Evolutionary conservation across 192 early-diverging fungal species (phyloP), one percentile per base, ranked within the genome.

Genomic region (Lobosporangium transversale): DNA sequence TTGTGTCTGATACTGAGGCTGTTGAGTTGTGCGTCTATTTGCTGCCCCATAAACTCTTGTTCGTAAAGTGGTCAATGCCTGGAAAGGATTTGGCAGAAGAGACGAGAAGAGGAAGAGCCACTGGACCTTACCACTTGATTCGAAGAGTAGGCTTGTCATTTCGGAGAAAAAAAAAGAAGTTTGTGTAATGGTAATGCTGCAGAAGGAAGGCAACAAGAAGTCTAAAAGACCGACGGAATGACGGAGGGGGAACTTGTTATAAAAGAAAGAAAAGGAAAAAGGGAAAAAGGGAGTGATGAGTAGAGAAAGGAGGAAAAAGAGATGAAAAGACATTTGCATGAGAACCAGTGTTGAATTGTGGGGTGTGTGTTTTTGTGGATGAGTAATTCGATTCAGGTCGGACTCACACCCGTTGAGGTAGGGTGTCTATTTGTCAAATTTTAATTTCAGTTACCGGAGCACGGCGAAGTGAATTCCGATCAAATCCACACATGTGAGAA

Each of bases 1-100:
- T n/a, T n/a, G n/a, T n/a, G n/a, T n/a, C 52, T 54, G 5, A 10
- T 51, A 12, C 35, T 51, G 29, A 6, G 18, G 31, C 20, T 21
- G 35, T 48, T 43, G 62, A 43, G 21, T 27, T 30, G 20, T 12
- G 59, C 49, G 43, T 75, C 71, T 5, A 56, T 49, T 3, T 75
- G 57, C 2, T 43, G 32, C 12, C 66, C 63, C 24, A 58, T 49
- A 33, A 76, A 56, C 35, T 76, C 73, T 35, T 76, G 73, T 23
- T 76, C 73, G 21, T 76, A 76, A 62, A 76, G 62, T 57, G 21
- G 73, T 26, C 10, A 76, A 53, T 9, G 64, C 62, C 53, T 57
- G 64, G 59, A 76, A 58, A 1, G 73, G 64, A 43, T 66, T 67
- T 15, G 55, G 53, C 24, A 4, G 69, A 51, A 21, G 70, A 11